phyloP scores from a whole-genome alignment of 192 early-diverging fungal species.

The Dispira simplex region DNA sequence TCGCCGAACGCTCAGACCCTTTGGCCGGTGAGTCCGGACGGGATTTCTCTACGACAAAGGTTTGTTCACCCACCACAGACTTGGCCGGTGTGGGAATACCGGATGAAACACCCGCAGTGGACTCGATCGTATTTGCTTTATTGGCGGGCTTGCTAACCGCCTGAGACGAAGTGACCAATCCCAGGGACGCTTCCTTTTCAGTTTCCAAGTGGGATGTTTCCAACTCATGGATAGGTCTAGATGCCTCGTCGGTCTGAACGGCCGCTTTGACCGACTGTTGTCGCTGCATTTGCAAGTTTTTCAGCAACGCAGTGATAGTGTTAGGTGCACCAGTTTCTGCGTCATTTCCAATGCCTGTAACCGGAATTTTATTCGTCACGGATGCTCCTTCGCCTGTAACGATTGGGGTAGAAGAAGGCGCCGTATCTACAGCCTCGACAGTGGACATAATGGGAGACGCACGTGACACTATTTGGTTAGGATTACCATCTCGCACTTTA shows the following conservation, averaged over 20 bases:
- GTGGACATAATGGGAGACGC: no score
- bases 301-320: conserved; percentile 1
- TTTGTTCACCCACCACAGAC: neutral
- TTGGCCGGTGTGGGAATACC: neutral
- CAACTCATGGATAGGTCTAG: neutral
- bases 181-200: neutral
- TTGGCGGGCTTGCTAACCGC: neutral
- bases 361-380: no score
- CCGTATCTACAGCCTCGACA: no score
- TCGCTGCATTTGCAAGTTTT: conserved; percentile 20
- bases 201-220: neutral
- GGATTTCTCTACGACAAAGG: no score
- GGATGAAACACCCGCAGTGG: neutral
- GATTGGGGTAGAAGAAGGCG: no score
- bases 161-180: neutral
- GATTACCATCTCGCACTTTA: no score
- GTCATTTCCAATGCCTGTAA: no score
- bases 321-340: neutral
- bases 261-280: neutral
- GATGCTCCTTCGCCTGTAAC: no score
- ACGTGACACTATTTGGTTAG: no score
- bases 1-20: no score
- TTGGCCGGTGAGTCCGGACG: no score
- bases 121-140: neutral
- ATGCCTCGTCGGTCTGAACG: neutral